Base-by-base conservation (phyloP, 192 early-diverging fungal species). In the Linnemannia hyalina region DNA sequence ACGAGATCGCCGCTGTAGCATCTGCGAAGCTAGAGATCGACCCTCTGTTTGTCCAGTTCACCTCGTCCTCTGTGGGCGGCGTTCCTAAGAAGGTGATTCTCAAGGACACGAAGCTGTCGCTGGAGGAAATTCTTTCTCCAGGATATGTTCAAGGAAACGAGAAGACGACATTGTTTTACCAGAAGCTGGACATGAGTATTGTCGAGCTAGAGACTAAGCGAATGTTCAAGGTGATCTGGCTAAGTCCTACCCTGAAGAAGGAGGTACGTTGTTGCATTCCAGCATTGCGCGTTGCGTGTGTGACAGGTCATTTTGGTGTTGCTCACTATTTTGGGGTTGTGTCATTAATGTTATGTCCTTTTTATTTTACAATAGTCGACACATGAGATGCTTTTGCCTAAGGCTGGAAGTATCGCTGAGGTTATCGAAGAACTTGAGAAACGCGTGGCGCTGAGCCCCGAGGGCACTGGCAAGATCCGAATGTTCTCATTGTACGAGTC, bases 201-300 rank as follows among this genome's bases (percentile, higher is more conserved):
- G 82, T 90, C 35, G 97, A 99, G 87, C 87, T 98, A 32, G 97
- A 98, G 74, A 94, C 79, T 44, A 97, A 97, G 86, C 91, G 93
- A 52, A 83, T 80, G 68, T 75, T 98, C 16, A 95, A 94, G 42
- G 90, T 98, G 9, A 91, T 81, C 16, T 96, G 89, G 82, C 89
- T 97, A 22, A 94, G 94, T 52, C 90, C 89, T 6, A 89, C 88
- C 26, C 85, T 93, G 71, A 93, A 93, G 76, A 95, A 97, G n/a
- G 91, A 93, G 87, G 92, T 90, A 85, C 40, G 46, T 10, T 6
- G 29, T 46, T 20, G 36, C 20, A 23, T 23, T 76, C 68, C n/a
- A 42, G 23, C 42, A 22, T 55, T 20, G 36, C 6, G 44, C n/a
- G 35, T 55, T 20, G 36, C 1, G 44, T 38, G 35, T 6, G 15